Evolutionary conservation across 768 basidiomycete species (phyloP), one percentile per base, ranked within the genome.

Genomic region (Termitomyces heimii): DNA sequence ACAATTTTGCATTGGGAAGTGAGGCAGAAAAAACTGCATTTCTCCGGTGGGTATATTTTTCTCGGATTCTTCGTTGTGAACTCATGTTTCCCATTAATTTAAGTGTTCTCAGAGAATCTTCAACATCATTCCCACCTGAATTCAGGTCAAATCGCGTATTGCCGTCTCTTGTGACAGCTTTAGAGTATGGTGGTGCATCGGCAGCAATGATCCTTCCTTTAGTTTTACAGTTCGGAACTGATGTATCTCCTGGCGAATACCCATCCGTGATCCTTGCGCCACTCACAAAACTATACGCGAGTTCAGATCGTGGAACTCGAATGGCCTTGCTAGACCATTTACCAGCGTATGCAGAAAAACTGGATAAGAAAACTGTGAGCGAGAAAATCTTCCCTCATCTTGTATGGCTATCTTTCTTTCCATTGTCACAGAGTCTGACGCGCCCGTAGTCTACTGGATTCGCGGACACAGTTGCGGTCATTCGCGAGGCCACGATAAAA

Each of bases 321-420:
- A 96, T 99, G 89, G 95, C 94, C 5, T 73, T 99, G 47, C 78
- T 98, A 16, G 94, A 98, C 53, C 85, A 86, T 54, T 73, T 99
- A 35, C 75, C 83, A 2, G 87, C 92, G 55, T 98, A 92, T 65
- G 85, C 82, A 8, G 94, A 94, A 39, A 92, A 87, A 67, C 71
- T 99, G 54, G 94, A 97, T 66, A 86, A 88, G 67, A 89, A 86
- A 71, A 82, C 77, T 0, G 92, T 98, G 0, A 82, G 81, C 50
- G 92, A 96, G 43, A 92, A 91, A 65, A 81, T 99, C 18, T 99
- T 94, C 82, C 95, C 97, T 1, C 83, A 94, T 74, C 73, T 99
- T 42, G 94, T 97, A 65, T 62, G 87, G 29, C 34, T 52, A 32
- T 31, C 16, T 14, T 35, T 40, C 54, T 45, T 51, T 32, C 37